phyloP scores from a whole-genome alignment of 73 alveolate species.

The Paramecium sexaurelia region DNA sequence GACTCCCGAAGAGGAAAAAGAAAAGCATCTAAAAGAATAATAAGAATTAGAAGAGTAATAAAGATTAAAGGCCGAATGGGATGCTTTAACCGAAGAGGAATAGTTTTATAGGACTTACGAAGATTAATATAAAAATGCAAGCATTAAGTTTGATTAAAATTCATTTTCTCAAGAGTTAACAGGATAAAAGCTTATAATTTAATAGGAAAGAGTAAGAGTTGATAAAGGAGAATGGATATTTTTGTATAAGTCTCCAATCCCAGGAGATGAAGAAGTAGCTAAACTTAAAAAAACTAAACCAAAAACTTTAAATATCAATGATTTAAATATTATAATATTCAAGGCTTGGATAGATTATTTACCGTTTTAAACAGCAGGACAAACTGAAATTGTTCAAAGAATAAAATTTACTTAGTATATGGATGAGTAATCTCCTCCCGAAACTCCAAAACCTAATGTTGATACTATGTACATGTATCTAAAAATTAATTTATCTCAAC shows the following conservation, averaged over 20 bases:
- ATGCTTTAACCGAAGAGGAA: constrained; percentile 78
- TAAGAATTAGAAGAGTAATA: constrained; percentile 78
- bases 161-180: constrained; percentile 76
- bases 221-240: constrained; percentile 67
- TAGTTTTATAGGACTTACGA: constrained; percentile 75
- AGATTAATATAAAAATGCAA: constrained; percentile 78
- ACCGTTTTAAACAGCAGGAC: constrained; percentile 86
- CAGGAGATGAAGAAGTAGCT: constrained; percentile 68
- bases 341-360: constrained; percentile 91
- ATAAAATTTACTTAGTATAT: constrained; percentile 38
- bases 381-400: constrained; percentile 78
- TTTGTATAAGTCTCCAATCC: constrained; percentile 54
- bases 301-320: constrained; percentile 61
- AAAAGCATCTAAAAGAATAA: constrained; percentile 68
- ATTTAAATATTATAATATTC: constrained; percentile 53
- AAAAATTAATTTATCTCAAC: constrained; percentile 77
- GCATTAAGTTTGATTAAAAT: constrained; percentile 76
- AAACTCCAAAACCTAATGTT: constrained; percentile 61
- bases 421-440: constrained; percentile 60
- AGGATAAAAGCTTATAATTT: constrained; percentile 75
- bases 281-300: constrained; percentile 57
- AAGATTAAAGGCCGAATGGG: constrained; percentile 84
- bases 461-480: constrained; percentile 81
- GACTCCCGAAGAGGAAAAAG: constrained; percentile 82
- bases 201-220: constrained; percentile 78